These are phyloP conservation scores for Talaromyces albobiverticillius DNA, from an alignment of 2,329 filamentous ascomycete species.

Conservation along the genomic window DNA sequence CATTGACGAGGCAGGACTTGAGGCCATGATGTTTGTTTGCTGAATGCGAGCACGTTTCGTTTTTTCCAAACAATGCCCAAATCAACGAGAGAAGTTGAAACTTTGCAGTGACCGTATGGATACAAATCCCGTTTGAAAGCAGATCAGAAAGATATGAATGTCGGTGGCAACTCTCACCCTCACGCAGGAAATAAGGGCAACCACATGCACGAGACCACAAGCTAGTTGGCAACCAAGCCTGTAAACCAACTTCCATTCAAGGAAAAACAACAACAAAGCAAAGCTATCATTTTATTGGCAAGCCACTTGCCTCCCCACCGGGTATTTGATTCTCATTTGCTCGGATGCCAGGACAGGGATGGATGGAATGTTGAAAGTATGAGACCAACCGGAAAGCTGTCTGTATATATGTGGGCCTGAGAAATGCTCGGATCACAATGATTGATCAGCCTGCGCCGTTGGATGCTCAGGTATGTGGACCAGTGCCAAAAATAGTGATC, in stretches of 20 bases:
- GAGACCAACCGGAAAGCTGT: too few relatives aligned
- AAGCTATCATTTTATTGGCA: neutral
- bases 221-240: neutral
- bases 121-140: neutral
- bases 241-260: conserved; percentile 10
- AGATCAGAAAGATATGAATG: neutral
- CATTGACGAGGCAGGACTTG: too few relatives aligned
- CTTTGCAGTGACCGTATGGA: neutral
- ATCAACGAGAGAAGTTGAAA: neutral
- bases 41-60: neutral
- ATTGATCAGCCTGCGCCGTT: neutral
- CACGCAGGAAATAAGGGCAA: neutral
- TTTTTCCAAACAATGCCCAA: neutral
- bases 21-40: too few relatives aligned
- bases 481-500: neutral
- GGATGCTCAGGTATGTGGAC: neutral
- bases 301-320: too few relatives aligned
- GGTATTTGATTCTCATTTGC: neutral
- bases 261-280: conserved; percentile 6
- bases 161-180: neutral
- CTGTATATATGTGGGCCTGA: too few relatives aligned
- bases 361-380: too few relatives aligned
- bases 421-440: too few relatives aligned
- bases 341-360: too few relatives aligned
- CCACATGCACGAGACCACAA: neutral